These are phyloP conservation scores for Henningerozyma blattae DNA, from an alignment of 805 yeast genomes.

Conservation along the genomic window DNA sequence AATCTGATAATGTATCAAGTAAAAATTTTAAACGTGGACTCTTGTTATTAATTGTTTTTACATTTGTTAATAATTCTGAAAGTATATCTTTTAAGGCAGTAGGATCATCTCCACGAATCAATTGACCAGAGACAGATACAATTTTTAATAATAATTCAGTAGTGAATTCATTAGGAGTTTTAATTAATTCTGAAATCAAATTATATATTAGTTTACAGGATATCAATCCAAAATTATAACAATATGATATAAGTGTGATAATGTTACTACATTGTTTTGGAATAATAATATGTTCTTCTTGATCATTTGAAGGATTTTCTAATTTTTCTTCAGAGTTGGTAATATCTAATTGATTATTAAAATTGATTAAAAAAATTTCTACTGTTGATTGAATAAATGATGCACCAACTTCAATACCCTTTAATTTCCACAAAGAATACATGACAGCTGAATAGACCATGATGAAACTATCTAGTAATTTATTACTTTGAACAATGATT, in stretches of 20 bases:
- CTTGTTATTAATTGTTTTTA: slow-evolving; percentile 33
- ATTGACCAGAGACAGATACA: slow-evolving; percentile 66
- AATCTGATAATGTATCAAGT: slow-evolving; percentile 71
- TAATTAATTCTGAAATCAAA: slow-evolving; percentile 42
- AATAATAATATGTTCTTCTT: slow-evolving; percentile 4
- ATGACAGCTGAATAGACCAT: slow-evolving; percentile 68
- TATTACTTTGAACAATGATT: slow-evolving; percentile 49
- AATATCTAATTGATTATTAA: slow-evolving; percentile 26
- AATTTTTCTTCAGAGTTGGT: slow-evolving; percentile 21
- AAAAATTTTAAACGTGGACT: slow-evolving; percentile 67
- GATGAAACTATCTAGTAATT: slow-evolving; percentile 67
- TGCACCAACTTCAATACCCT: slow-evolving; percentile 89
- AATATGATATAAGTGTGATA: slow-evolving; percentile 60
- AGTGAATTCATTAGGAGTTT: slow-evolving; percentile 50
- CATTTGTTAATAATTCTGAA: slow-evolving; percentile 16
- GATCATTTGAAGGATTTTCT: slow-evolving; percentile 1
- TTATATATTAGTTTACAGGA: slow-evolving; percentile 71
- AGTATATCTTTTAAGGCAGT: slow-evolving; percentile 72
- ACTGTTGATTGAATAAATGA: slow-evolving; percentile 65
- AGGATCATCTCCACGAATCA: slow-evolving; percentile 86
- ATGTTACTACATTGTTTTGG: slow-evolving; percentile 51
- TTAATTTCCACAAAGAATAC: slow-evolving; percentile 60
- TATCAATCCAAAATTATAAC: slow-evolving; percentile 67
- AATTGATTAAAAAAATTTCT: slow-evolving; percentile 46
- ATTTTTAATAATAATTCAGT: slow-evolving; percentile 70